Base-by-base conservation (phyloP, 2,329 filamentous ascomycete species). In the Aureobasidium sp. region DNA sequence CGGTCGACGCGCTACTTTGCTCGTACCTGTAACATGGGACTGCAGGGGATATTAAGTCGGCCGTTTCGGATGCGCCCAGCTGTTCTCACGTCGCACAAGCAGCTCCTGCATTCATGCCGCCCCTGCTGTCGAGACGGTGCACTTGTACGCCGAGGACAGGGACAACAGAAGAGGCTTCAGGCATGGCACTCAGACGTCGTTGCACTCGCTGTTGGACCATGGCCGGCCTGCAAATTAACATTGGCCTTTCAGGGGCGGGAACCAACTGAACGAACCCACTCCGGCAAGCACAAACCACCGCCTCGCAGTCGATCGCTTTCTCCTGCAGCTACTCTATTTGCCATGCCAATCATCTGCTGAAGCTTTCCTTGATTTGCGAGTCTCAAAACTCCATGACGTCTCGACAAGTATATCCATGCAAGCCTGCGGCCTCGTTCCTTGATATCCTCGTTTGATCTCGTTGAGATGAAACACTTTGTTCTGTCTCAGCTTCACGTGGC, bases 1-100 rank as follows among this genome's bases (percentile, higher is more conserved):
- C 37, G 50, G 35, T 19, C 23, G 21, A 40, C 31, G 35, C 50
- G 50, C 50, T 53, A 21, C 25, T 21, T 42, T 25, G 21, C 40
- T 57, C 45, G 51, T 61, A 40, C 33, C 60, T 38, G 59, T 61
- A 50, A 57, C 51, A 61, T 49, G 60, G 35, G 43, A 57, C 42
- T 33, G 43, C 43, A 49, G 23, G 35, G n/a, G 29, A 46, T 45
- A 37, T 57, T 33, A 46, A 45, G 29, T 57, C 27, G 3, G 13
- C 5, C 23, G 53, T 57, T 57, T 57, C 53, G 21, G 6, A 54
- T 46, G 40, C 37, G 15, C 25, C 40, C 21, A 53, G 19, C 8
- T 17, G 25, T 1, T 31, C 5, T 55, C 27, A 55, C 4, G 53
- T 57, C 40, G 53, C 53, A 57, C 53, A 37, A 11, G 27, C n/a